phyloP scores from a whole-genome alignment of 2,329 filamentous ascomycete species.

The Stagonosporopsis vannaccii region DNA sequence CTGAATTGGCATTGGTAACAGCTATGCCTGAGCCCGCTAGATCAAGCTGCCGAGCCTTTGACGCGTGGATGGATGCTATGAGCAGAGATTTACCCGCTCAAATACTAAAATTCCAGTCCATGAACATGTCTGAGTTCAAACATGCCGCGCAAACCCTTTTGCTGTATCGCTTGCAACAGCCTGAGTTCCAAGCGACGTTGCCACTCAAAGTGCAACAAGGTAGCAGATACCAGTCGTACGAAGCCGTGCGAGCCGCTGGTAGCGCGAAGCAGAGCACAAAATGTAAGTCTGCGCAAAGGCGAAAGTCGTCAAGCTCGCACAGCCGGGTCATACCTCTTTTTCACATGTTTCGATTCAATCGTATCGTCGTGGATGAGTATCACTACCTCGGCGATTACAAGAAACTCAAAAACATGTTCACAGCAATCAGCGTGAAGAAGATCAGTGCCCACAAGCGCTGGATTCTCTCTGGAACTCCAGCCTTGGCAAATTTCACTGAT shows the following conservation, averaged over 20 bases:
- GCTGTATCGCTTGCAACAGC: slow-evolving; percentile 37
- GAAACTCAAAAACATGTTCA: slow-evolving; percentile 33
- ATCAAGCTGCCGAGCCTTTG: slow-evolving; percentile 57
- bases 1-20: slow-evolving; percentile 58
- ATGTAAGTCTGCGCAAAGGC: neutral
- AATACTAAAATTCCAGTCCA: slow-evolving; percentile 45
- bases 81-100: slow-evolving; percentile 52
- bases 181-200: slow-evolving; percentile 47
- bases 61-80: slow-evolving; percentile 62
- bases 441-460: slow-evolving; percentile 63
- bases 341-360: slow-evolving; percentile 67
- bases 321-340: slow-evolving; percentile 48
- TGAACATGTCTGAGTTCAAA: slow-evolving; percentile 43
- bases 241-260: slow-evolving; percentile 5
- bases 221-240: slow-evolving; percentile 39
- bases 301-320: neutral
- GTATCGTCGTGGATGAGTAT: slow-evolving; percentile 71
- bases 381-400: slow-evolving; percentile 60
- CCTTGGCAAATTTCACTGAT: slow-evolving; percentile 64
- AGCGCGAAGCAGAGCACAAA: slow-evolving; percentile 2
- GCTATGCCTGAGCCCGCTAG: slow-evolving; percentile 51
- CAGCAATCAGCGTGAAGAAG: slow-evolving; percentile 51
- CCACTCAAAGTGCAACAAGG: slow-evolving; percentile 51
- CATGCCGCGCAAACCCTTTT: slow-evolving; percentile 30
- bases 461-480: slow-evolving; percentile 70